Conservation (phyloP, 2,329 filamentous ascomycete genomes). For the Ascochyta clinopodiicola region DNA sequence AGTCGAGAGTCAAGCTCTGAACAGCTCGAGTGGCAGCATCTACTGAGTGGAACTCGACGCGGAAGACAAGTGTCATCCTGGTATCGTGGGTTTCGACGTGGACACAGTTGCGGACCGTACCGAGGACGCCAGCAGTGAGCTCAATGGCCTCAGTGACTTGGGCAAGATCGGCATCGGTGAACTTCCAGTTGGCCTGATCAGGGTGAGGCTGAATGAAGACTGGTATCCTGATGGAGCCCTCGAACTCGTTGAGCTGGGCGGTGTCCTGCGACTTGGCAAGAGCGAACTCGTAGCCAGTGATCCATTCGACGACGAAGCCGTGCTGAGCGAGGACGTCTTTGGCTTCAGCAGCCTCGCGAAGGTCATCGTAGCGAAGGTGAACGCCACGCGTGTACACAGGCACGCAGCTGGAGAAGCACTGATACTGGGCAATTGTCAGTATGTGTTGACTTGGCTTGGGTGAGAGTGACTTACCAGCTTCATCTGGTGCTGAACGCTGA, state of each 20-base stretch:
- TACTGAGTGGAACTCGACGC: slow-evolving; percentile 42
- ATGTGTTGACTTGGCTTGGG: not conserved
- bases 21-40: slow-evolving; percentile 37
- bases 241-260: slow-evolving; percentile 33
- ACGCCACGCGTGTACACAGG: slow-evolving; percentile 33
- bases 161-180: slow-evolving; percentile 24
- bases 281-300: slow-evolving; percentile 33
- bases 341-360: slow-evolving; percentile 43
- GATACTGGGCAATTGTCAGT: slow-evolving; percentile 35
- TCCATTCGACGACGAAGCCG: slow-evolving; percentile 28
- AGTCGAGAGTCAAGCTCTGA: slow-evolving; percentile 21
- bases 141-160: slow-evolving; percentile 22
- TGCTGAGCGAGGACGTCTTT: slow-evolving; percentile 31
- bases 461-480: slow-evolving; percentile 32
- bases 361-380: slow-evolving; percentile 48
- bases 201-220: slow-evolving; percentile 28
- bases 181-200: slow-evolving; percentile 17
- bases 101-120: slow-evolving; percentile 25
- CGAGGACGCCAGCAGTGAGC: slow-evolving; percentile 25
- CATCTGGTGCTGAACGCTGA: slow-evolving; percentile 35
- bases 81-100: slow-evolving; percentile 26
- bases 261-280: slow-evolving; percentile 36
- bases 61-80: slow-evolving; percentile 31
- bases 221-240: slow-evolving; percentile 40
- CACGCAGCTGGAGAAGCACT: slow-evolving; percentile 30